Conservation (phyloP, 1,139 yeast genomes). For the Candida anutae region DNA sequence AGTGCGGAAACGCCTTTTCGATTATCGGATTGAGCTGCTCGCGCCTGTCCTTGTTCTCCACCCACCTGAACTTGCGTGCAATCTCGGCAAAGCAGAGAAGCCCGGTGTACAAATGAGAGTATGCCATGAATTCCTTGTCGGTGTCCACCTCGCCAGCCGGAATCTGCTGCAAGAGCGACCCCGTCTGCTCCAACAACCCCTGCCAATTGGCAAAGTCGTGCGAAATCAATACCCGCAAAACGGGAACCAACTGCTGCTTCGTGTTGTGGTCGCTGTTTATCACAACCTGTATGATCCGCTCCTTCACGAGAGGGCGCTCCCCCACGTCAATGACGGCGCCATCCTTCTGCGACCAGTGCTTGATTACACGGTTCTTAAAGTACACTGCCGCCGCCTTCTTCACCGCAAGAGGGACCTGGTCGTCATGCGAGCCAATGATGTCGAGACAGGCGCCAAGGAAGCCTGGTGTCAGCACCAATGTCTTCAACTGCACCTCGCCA, state of each 20-base stretch:
- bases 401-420: conserved; percentile 48
- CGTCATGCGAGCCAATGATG: conserved; percentile 35
- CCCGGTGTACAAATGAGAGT: conserved; percentile 65
- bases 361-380: conserved; percentile 67
- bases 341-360: conserved; percentile 46
- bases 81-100: conserved; percentile 69
- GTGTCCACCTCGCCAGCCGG: conserved; percentile 14
- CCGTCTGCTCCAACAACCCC: conserved; percentile 48
- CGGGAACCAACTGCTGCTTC: conserved; percentile 62
- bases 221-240: conserved; percentile 55
- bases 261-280: conserved; percentile 36
- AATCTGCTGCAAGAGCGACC: conserved; percentile 43
- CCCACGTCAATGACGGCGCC: conserved; percentile 43
- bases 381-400: conserved; percentile 81
- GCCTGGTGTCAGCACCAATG: conserved; percentile 54
- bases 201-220: conserved; percentile 78
- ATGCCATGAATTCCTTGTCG: no score
- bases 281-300: conserved; percentile 43
- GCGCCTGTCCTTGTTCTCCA: conserved; percentile 50
- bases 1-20: conserved; percentile 56
- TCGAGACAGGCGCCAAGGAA: conserved; percentile 81
- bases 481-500: conserved; percentile 62
- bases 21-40: conserved; percentile 53
- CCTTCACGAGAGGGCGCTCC: conserved; percentile 68
- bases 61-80: conserved; percentile 72